These are phyloP conservation scores for Leishmania arabica DNA, from an alignment of 208 protist genomes.

Conservation along the genomic window DNA sequence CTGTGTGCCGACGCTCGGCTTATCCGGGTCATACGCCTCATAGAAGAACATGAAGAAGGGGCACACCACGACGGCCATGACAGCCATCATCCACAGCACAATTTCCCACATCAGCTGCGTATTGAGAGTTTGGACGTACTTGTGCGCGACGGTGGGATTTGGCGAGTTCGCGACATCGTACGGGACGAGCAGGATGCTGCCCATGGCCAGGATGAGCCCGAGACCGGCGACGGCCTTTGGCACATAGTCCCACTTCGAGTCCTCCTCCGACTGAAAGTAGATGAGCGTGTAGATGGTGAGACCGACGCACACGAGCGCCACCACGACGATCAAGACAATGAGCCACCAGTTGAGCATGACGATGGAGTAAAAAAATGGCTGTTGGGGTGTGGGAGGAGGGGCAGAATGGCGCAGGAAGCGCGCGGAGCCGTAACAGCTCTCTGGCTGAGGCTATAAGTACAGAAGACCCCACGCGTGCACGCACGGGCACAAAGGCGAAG, in stretches of 20 bases:
- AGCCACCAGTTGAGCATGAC: slow-evolving; percentile 88
- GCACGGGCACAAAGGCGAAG: background rate
- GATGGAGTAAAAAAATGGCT: background rate
- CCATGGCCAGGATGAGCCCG: slow-evolving; percentile 73
- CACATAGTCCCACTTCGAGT: slow-evolving; percentile 46
- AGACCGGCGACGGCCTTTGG: slow-evolving; percentile 77
- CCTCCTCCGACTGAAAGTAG: slow-evolving; percentile 80
- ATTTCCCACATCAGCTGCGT: slow-evolving; percentile 90
- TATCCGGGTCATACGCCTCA: slow-evolving; percentile 91
- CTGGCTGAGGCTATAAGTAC: background rate
- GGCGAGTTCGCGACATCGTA: slow-evolving; percentile 92
- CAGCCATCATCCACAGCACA: slow-evolving; percentile 75
- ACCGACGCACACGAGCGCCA: slow-evolving; percentile 58
- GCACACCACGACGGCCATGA: slow-evolving; percentile 78
- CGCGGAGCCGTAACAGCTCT: background rate
- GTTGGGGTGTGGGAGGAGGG: too few species aligned
- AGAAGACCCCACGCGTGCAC: background rate
- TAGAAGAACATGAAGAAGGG: slow-evolving; percentile 95
- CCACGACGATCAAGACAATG: slow-evolving; percentile 70
- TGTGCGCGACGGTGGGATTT: slow-evolving; percentile 59
- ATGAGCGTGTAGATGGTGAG: slow-evolving; percentile 65
- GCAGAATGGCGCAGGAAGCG: background rate
- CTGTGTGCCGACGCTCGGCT: slow-evolving; percentile 53
- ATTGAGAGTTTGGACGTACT: slow-evolving; percentile 73
- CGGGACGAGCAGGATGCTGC: slow-evolving; percentile 90